These are phyloP conservation scores for Colletotrichum plurivorum DNA, from an alignment of 2,329 filamentous ascomycete genomes.

Conservation along the genomic window DNA sequence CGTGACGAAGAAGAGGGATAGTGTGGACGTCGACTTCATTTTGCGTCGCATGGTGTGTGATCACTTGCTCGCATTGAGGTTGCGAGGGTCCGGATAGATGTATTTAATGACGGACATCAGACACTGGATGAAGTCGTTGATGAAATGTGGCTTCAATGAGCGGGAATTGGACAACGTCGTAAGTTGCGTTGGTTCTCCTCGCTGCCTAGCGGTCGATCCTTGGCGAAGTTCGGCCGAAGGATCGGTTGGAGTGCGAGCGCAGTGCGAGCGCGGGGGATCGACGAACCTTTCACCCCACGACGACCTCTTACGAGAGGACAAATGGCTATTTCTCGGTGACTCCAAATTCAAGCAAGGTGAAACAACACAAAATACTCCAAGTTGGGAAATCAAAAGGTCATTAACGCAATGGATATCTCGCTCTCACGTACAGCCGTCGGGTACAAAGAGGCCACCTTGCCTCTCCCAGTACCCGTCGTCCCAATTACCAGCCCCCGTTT, in stretches of 20 bases:
- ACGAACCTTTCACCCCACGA: too few relatives aligned
- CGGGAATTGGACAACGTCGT: background rate
- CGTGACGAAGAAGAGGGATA: background rate
- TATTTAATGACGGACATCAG: too few relatives aligned
- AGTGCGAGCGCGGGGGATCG: too few relatives aligned
- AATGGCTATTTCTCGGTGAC: background rate
- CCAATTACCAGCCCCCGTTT: conserved; percentile 1
- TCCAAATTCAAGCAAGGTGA: background rate
- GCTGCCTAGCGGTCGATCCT: background rate
- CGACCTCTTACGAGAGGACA: background rate
- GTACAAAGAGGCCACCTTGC: conserved; percentile 11
- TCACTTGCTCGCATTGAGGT: background rate
- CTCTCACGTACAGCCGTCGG: conserved; percentile 8
- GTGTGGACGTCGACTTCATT: background rate
- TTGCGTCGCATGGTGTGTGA: background rate
- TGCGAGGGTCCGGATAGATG: too few relatives aligned
- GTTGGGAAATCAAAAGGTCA: background rate
- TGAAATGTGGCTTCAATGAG: background rate
- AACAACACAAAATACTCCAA: background rate
- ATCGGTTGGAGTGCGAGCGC: background rate
- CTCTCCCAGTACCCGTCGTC: background rate
- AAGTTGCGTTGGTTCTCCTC: background rate
- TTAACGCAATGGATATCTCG: conserved; percentile 12
- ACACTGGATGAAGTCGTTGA: background rate
- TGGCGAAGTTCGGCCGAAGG: background rate